Percentiles rank a stretch among this genome's conserved stretches.
These are phyloP conservation scores for Pistacia vera DNA, from an alignment of 345 rosid species.

Conservation along the genomic window DNA sequence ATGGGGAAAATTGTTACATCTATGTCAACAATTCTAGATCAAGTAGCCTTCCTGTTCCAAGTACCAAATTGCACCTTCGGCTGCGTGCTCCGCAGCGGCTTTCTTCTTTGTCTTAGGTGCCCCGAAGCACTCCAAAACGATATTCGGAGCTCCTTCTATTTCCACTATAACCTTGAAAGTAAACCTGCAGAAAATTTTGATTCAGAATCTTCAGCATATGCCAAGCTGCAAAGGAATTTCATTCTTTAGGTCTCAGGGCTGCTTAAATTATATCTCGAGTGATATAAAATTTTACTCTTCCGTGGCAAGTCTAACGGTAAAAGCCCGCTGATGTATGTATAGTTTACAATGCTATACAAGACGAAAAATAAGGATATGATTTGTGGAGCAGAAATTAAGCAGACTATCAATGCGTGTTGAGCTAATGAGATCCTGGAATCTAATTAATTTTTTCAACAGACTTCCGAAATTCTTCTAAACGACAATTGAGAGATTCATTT, in stretches of 20 bases:
- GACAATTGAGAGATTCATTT: neutral
- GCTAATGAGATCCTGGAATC: neutral
- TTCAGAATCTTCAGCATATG: neutral
- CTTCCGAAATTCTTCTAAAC: neutral
- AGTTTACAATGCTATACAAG: neutral
- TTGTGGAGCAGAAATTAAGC: neutral
- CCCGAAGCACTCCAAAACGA: conserved; percentile 59
- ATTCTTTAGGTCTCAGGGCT: neutral
- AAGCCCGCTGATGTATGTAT: neutral
- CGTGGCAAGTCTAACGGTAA: neutral
- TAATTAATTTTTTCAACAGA: neutral
- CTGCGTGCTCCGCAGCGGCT: conserved; percentile 83
- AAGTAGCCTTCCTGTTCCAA: conserved; percentile 51
- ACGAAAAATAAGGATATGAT: neutral
- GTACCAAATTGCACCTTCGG: conserved; percentile 81
- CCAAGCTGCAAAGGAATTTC: neutral
- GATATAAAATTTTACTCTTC: too few species aligned
- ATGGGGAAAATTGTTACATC: neutral
- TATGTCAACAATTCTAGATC: conserved; percentile 6
- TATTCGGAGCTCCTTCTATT: conserved; percentile 52
- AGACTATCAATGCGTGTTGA: neutral
- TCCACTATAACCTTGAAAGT: conserved; percentile 54
- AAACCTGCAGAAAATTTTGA: conserved; percentile 52
- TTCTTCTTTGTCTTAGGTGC: conserved; percentile 57
- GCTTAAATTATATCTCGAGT: too few species aligned